Evolutionary conservation across 2,329 filamentous ascomycete species (phyloP).

Genomic region (Davidsoniella eucalypti): DNA sequence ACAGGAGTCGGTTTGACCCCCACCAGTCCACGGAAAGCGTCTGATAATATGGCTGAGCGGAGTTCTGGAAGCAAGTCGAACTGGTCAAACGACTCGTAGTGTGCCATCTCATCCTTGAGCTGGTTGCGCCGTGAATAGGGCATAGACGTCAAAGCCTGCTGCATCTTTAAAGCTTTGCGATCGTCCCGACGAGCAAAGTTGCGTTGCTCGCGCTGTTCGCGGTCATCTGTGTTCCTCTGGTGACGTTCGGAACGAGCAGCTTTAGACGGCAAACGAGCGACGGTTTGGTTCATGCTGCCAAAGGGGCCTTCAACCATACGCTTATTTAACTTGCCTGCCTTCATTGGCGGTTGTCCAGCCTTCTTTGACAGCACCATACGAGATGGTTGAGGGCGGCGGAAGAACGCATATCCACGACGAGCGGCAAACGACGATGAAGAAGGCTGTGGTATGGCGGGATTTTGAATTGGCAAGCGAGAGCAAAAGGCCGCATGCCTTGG

Average conservation of each 20-base stretch:
- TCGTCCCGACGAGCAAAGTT: slow-evolving; percentile 23
- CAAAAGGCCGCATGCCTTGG: background rate
- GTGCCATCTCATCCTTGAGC: slow-evolving; percentile 39
- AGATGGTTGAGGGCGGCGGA: slow-evolving; percentile 22
- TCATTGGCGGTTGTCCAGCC: slow-evolving; percentile 27
- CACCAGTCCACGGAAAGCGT: slow-evolving; percentile 58
- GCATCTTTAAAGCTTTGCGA: slow-evolving; percentile 84
- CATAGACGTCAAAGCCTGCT: slow-evolving; percentile 57
- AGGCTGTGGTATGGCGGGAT: background rate
- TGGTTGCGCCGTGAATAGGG: slow-evolving; percentile 50
- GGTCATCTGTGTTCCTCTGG: slow-evolving; percentile 2
- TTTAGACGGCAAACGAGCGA: slow-evolving; percentile 22
- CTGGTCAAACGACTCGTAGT: slow-evolving; percentile 64
- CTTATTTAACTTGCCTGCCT: slow-evolving; percentile 22
- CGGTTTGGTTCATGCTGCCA: slow-evolving; percentile 38
- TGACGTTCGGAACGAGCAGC: background rate
- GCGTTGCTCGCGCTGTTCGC: slow-evolving; percentile 17
- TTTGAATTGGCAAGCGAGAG: too few relatives aligned
- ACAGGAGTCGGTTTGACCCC: slow-evolving; percentile 74
- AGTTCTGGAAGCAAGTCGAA: slow-evolving; percentile 60
- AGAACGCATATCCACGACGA: slow-evolving; percentile 5
- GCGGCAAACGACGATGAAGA: background rate
- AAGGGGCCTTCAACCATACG: slow-evolving; percentile 32
- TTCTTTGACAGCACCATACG: slow-evolving; percentile 42
- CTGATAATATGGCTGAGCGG: slow-evolving; percentile 51